These are phyloP conservation scores for Byssochlamys sp. DNA, from an alignment of 2,329 filamentous ascomycete genomes.

Conservation along the genomic window DNA sequence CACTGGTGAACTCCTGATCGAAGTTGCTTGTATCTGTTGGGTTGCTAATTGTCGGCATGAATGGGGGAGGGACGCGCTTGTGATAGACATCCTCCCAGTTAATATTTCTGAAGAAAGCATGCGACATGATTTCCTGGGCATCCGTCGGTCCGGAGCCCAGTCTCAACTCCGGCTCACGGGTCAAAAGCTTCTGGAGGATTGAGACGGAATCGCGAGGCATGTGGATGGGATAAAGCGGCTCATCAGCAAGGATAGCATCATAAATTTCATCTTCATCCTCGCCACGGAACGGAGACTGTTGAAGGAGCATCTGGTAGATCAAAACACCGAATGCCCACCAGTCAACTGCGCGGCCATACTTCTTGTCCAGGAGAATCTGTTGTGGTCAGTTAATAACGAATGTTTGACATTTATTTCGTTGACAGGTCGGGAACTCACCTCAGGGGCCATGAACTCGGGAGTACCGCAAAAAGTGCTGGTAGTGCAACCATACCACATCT, in stretches of 20 bases:
- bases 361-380: conserved; percentile 92
- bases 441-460: conserved; percentile 98
- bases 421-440: conserved; percentile 48
- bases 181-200: conserved; percentile 93
- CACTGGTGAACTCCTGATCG: conserved; percentile 95
- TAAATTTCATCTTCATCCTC: conserved; percentile 99
- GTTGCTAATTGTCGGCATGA: conserved; percentile 79
- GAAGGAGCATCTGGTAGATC: conserved; percentile 98
- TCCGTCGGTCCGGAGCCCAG: conserved; percentile 91
- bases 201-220: conserved; percentile 97
- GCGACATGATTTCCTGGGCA: conserved; percentile 96
- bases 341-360: conserved; percentile 91
- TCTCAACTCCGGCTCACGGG: conserved; percentile 83
- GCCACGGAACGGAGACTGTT: conserved; percentile 95
- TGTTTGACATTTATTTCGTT: not conserved
- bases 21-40: conserved; percentile 99
- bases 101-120: conserved; percentile 94
- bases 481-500: conserved; percentile 98
- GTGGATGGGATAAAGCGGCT: conserved; percentile 94
- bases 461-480: conserved; percentile 98
- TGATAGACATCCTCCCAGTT: conserved; percentile 99
- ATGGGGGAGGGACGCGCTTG: conserved; percentile 82
- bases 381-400: conserved; percentile 12
- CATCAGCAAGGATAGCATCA: conserved; percentile 92
- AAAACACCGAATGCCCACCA: conserved; percentile 99